A percentile compares a stretch with the other conserved stretches of the same genome.
These are phyloP conservation scores for Neonectria neomacrospora DNA, from an alignment of 2,329 filamentous ascomycete species.

Conservation along the genomic window DNA sequence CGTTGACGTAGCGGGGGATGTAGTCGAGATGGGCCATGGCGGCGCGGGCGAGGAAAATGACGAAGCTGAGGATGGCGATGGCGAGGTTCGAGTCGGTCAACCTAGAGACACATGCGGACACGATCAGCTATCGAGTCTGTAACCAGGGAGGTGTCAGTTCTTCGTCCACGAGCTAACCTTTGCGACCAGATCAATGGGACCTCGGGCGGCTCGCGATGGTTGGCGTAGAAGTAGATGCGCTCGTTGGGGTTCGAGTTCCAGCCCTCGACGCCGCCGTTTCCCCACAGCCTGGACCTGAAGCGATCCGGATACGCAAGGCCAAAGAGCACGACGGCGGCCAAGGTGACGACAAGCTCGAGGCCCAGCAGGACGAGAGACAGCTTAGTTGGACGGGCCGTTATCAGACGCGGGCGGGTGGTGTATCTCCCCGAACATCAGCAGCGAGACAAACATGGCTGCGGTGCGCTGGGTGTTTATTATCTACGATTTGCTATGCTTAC, in stretches of 20 bases:
- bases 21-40: conserved; percentile 38
- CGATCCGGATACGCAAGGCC: conserved; percentile 39
- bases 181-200: conserved; percentile 45
- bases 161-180: conserved; percentile 30
- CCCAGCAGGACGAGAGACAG: conserved; percentile 26
- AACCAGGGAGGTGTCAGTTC: not conserved
- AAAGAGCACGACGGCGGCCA: conserved; percentile 33
- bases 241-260: conserved; percentile 47
- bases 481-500: not conserved
- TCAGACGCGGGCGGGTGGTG: not conserved
- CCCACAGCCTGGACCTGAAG: conserved; percentile 42
- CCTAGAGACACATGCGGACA: conserved; percentile 26
- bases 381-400: conserved; percentile 27
- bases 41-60: conserved; percentile 42
- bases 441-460: not conserved
- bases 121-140: not conserved
- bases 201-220: conserved; percentile 44
- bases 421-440: not conserved
- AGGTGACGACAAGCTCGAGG: conserved; percentile 35
- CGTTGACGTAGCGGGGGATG: conserved; percentile 38
- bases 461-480: conserved; percentile 4
- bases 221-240: conserved; percentile 47
- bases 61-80: conserved; percentile 45
- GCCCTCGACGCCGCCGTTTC: conserved; percentile 43
- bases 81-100: conserved; percentile 45